Evolutionary conservation across 1,284 basidiomycete species (phyloP), one percentile per base, ranked within the genome.

Genomic region (Lentinula novae-zelandiae): DNA sequence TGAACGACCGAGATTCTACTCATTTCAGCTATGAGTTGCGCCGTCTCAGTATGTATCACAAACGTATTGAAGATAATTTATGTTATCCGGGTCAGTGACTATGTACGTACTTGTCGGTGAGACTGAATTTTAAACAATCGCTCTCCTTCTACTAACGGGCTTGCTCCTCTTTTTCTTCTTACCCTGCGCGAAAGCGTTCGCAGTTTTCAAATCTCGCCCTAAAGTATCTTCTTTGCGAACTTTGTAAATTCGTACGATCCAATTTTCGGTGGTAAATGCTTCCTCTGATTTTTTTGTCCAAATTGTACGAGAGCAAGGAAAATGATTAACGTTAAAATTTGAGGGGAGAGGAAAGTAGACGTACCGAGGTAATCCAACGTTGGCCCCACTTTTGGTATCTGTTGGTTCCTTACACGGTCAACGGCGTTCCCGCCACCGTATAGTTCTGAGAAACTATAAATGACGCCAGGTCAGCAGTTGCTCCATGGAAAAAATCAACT

Each of bases 251-350:
- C 97, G 89, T 63, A 94, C 89, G 68, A 98, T 96, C 96, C 95
- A 98, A 76, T 98, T 98, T 77, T 98, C 95, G 8, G 93, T 94
- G 1, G 95, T 97, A 79, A 95, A 98, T 7, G 95, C 95, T 74
- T 98, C 95, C 67, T 97, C 93, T 92, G 17, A 67, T 53, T 12
- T 51, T 3, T 27, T n/a, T 22, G 15, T 8, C 7, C 6, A 31
- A 38, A 20, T 17, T 9, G 49, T 20, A 48, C 10, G 38, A 17
- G 34, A 44, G 15, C 22, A 31, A 3, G 10, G 9, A 61, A 57
- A n/a, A 53, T 40, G 27, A 27, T 27, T 27, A 27, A 27, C 50
- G 46, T 68, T 61, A 61, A 53, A 60, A 53, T 56, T 51, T 17
- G 20, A 22, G 12, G 49, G 64, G 31, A 42, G 65, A 56, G 48